Evolutionary conservation across 2,329 filamentous ascomycete genomes (phyloP), one percentile per base, ranked within the genome.

Genomic region (Alternaria ventricosa): DNA sequence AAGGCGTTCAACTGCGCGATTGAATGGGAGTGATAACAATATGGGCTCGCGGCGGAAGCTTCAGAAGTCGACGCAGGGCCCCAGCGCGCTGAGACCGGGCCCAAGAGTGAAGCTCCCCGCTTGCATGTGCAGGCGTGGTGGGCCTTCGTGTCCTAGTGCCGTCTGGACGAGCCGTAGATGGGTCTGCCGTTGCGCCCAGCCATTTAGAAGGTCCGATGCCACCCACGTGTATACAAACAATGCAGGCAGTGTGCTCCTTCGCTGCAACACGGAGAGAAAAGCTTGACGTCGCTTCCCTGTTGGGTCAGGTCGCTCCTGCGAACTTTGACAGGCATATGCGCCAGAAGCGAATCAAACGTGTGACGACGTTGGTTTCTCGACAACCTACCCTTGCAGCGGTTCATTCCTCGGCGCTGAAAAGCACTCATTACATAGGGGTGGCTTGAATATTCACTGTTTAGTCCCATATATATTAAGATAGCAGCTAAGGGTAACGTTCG

Each of bases 171-270:
- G 65, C 44, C 54, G 53, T 46, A 65, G 47, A 69, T 55, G 59
- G 61, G 51, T 41, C 53, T 50, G 50, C 50, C 60, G 55, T 60
- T 55, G 61, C 61, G 59, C 47, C 63, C 57, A 61, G 59, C 71
- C 70, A 73, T 67, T 67, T 59, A 65, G 61, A 65, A 67, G 53
- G 64, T 55, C 60, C 55, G 60, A 59, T 22, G 60, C 54, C 49
- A 28, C 47, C 55, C 65, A 66, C 71, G 71, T 70, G 71, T 73
- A 66, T 61, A 56, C 49, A 43, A 49, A 50, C 33, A 25, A 27
- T 54, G 50, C 44, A 53, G 55, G 47, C 49, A 51, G 61, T n/a
- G 50, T 57, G 45, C 20, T 59, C 62, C 61, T 62, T 45, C 59
- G 53, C 58, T 58, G 58, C 25, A 62, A 44, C 11, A 56, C 25